Evolutionary conservation across 192 early-diverging fungal species (phyloP).

Genomic region (Coemansia interrupta): DNA sequence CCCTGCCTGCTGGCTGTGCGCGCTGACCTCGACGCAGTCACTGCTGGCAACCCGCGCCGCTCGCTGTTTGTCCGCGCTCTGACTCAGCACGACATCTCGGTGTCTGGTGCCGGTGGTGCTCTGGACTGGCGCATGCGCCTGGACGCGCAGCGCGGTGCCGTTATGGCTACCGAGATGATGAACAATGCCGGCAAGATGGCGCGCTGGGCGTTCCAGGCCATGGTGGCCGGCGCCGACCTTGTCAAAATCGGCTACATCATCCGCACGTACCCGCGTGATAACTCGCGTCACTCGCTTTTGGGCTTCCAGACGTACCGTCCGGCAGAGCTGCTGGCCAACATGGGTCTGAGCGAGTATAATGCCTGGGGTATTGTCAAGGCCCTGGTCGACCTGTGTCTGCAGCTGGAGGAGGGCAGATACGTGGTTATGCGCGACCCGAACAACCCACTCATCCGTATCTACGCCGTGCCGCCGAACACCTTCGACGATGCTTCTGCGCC

Average conservation of each 20-base stretch:
- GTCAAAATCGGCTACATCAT: slow-evolving; percentile 87
- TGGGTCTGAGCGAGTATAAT: slow-evolving; percentile 78
- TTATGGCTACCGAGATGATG: slow-evolving; percentile 95
- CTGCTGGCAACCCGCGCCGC: slow-evolving; percentile 40
- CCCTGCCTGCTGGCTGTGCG: slow-evolving; percentile 73
- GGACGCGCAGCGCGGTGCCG: slow-evolving; percentile 91
- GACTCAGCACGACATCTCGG: slow-evolving; percentile 90
- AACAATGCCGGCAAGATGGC: slow-evolving; percentile 95
- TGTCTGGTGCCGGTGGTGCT: slow-evolving; percentile 78
- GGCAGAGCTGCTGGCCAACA: slow-evolving; percentile 83
- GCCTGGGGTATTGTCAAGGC: slow-evolving; percentile 97
- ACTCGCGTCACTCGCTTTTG: slow-evolving; percentile 75
- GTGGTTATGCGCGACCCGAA: slow-evolving; percentile 95
- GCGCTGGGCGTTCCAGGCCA: slow-evolving; percentile 90
- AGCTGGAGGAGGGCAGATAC: slow-evolving; percentile 90
- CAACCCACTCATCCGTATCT: slow-evolving; percentile 82
- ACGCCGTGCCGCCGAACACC: slow-evolving; percentile 68
- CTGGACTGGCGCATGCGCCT: slow-evolving; percentile 93
- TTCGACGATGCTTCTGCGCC: slow-evolving; percentile 56
- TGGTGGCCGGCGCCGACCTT: slow-evolving; percentile 85
- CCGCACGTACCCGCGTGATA: slow-evolving; percentile 73
- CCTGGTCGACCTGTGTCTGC: slow-evolving; percentile 80
- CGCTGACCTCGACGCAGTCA: slow-evolving; percentile 81
- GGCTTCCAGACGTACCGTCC: slow-evolving; percentile 85
- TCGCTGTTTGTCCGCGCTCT: slow-evolving; percentile 73